Evolutionary conservation across 371 early-diverging fungal genomes (phyloP), one percentile per base, ranked within the genome.

Genomic region (Sporodiniella umbellata): DNA sequence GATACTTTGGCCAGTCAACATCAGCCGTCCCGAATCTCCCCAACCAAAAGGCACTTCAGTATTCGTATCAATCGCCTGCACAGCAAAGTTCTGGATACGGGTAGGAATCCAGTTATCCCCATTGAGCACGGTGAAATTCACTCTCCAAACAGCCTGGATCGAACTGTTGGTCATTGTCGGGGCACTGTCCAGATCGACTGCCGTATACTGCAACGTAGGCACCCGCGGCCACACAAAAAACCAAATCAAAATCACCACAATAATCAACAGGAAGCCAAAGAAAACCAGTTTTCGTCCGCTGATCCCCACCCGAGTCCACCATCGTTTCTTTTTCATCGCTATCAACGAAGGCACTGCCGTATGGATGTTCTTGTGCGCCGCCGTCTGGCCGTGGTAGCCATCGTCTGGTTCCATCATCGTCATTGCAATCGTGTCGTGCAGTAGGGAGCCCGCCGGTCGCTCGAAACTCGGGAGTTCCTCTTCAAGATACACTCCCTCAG

Each of bases 351-450:
- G 48, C n/a, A 53, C 15, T 22, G 48, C 35, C 10, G 42, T n/a
- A 5, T 25, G 35, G 19, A 44, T 10, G 54, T 43, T 31, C n/a
- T 47, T 42, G 15, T 38, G 30, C 4, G 35, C 5, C n/a, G 35
- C 35, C 15, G 35, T 14, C 5, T 35, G 11, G 24, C 44, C 14
- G 23, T 18, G n/a, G 19, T 43, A 42, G 14, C 37, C 12, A 28
- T 28, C 7, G 17, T 35, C 40, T 11, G 35, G 37, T 12, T 53
- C 33, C 21, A 69, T 62, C 53, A 56, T 63, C 26, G 71, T 72
- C 70, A 71, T 67, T 0, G 56, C 58, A 15, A 74, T 70, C 22
- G 64, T 71, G 25, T 75, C 72, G 40, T 69, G 70, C n/a, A 67
- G 37, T 15, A 69, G 53, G 2, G 70, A 66, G 2, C 68, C 70